Percentiles rank a stretch among this genome's conserved stretches.
Evolutionary conservation across 371 early-diverging fungal genomes (phyloP).

Genomic region (Mucor piriformis): DNA sequence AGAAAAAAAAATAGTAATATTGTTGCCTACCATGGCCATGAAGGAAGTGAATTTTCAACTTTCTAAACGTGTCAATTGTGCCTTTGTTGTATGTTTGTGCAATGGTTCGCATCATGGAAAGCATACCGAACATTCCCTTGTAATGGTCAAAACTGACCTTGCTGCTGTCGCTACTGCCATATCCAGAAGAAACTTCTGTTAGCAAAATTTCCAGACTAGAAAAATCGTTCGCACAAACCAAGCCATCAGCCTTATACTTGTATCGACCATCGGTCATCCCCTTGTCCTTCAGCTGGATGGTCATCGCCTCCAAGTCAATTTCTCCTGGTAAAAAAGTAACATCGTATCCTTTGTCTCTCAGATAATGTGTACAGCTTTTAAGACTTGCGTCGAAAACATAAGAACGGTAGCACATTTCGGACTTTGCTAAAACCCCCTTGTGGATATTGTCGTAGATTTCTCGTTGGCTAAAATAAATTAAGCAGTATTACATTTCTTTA

Average conservation of each 20-base stretch:
- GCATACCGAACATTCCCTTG: conserved; percentile 33
- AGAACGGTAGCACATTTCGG: conserved; percentile 32
- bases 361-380: conserved; percentile 25
- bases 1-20: conserved; percentile 9
- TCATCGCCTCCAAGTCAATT: conserved; percentile 28
- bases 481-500: background rate
- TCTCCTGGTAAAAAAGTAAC: conserved; percentile 33
- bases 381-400: conserved; percentile 29
- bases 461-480: conserved; percentile 20
- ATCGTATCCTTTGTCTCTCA: conserved; percentile 19
- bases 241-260: conserved; percentile 30
- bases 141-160: conserved; percentile 29
- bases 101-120: conserved; percentile 33
- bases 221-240: conserved; percentile 18
- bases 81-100: conserved; percentile 28
- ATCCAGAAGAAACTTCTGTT: conserved; percentile 28
- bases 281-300: conserved; percentile 22
- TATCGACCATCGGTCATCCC: conserved; percentile 26
- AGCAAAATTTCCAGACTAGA: conserved; percentile 24
- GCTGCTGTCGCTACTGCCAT: conserved; percentile 14
- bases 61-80: conserved; percentile 28
- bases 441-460: conserved; percentile 28
- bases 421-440: conserved; percentile 17
- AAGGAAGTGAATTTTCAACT: conserved; percentile 27
- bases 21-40: conserved; percentile 33